Conservation (phyloP, 2,329 filamentous ascomycete species). For the Leptographium galeiforme region DNA sequence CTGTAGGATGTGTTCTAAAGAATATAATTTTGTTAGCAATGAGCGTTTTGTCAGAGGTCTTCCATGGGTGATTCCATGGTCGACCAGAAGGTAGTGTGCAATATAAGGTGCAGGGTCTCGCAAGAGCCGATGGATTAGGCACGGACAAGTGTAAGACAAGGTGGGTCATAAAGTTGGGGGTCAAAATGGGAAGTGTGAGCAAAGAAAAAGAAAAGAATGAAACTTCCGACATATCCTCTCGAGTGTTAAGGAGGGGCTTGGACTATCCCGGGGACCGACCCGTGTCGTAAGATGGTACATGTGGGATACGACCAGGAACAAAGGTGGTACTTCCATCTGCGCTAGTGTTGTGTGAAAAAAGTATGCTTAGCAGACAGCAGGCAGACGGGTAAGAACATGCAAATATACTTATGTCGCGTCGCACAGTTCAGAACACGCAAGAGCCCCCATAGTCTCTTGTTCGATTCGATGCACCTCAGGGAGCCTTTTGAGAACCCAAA, state of each 20-base stretch:
- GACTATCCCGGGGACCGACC: background rate
- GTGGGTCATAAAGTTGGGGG: background rate
- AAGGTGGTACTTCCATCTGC: constrained; percentile 1
- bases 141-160: background rate
- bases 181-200: background rate
- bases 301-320: constrained; percentile 9
- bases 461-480: no score
- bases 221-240: background rate
- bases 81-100: background rate
- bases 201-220: background rate
- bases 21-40: background rate
- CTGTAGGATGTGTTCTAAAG: background rate
- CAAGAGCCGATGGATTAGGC: background rate
- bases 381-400: constrained; percentile 2
- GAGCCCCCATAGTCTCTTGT: no score
- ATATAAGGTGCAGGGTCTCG: no score
- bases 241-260: background rate
- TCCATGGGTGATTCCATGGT: background rate
- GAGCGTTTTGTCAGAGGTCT: background rate
- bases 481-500: background rate
- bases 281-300: constrained; percentile 6
- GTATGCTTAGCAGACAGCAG: constrained; percentile 9
- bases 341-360: background rate
- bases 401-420: constrained; percentile 2
- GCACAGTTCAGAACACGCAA: background rate